phyloP scores from a whole-genome alignment of 129 eudicot species.

The Centaurea solstitialis region DNA sequence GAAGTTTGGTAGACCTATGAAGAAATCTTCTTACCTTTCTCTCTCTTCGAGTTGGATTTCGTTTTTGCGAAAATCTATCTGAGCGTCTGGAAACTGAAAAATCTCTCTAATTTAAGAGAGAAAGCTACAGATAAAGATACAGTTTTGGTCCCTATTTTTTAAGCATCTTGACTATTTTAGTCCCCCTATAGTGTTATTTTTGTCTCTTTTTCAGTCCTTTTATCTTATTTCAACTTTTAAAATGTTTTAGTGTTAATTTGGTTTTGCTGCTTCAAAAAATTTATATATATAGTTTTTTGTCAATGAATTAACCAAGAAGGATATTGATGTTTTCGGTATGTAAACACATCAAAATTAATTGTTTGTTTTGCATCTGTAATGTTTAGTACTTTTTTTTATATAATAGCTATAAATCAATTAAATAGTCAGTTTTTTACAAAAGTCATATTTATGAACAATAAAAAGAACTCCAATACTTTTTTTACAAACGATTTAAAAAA shows the following conservation, averaged over 20 bases:
- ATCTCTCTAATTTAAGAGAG: slow-evolving; percentile 1
- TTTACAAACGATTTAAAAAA: too few relatives aligned
- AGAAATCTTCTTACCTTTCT: slow-evolving; percentile 18
- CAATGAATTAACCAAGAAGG: too few relatives aligned
- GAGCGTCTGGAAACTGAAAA: slow-evolving; percentile 34
- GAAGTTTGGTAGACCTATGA: slow-evolving; percentile 16
- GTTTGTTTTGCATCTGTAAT: too few relatives aligned
- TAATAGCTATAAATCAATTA: too few relatives aligned
- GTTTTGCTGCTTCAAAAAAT: neutral
- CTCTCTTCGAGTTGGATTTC: slow-evolving; percentile 38
- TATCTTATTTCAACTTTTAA: neutral
- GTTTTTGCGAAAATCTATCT: slow-evolving; percentile 27
- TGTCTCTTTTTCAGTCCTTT: neutral
- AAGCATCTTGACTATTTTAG: neutral
- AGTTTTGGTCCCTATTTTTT: neutral
- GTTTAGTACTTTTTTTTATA: too few relatives aligned
- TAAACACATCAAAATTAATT: too few relatives aligned
- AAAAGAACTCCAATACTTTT: too few relatives aligned
- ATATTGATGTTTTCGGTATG: too few relatives aligned
- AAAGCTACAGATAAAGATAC: slow-evolving; percentile 24
- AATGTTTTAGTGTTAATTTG: neutral
- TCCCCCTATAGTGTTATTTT: neutral
- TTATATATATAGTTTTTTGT: too few relatives aligned
- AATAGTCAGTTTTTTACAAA: too few relatives aligned
- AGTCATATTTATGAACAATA: too few relatives aligned